Evolutionary conservation across 305 asterid genomes (phyloP), one percentile per base, ranked within the genome.

Genomic region (Fraxinus velutina): DNA sequence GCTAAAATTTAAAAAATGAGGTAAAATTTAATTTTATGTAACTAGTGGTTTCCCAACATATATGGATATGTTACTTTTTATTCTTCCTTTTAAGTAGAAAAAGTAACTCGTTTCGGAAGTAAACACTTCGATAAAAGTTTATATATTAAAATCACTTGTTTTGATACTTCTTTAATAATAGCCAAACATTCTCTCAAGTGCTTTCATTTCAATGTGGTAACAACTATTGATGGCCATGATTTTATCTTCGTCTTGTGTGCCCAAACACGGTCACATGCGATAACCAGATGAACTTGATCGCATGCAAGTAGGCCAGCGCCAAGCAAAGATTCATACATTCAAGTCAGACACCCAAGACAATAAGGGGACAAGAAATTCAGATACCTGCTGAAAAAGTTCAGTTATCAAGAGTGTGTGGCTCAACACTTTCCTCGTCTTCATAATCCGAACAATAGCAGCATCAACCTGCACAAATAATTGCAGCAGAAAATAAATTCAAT

Each of bases 361-460:
- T 12, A n/a, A 39, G 34, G 77, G 70, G 29, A 33, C 15, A 27
- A 52, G 13, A 66, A 19, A 24, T 30, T 73, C 42, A 37, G 27
- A 80, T 86, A 94, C 99, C 98, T 96, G 98, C 87, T 96, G 99
- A 83, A 94, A 94, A 82, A 96, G 98, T 88, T 96, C 99, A 6
- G 99, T 93, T 81, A 96, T 94, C 84, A 96, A 85, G 34, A 94
- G 93, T 1, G 98, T 96, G 88, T 96, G 99, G 82, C 98, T 95
- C 75, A 96, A 90, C 81, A 96, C 90, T 88, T 94, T 94, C 74
- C 99, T 90, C n/a, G 98, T 94, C 93, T 96, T 94, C 99, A 96
- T 96, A 81, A 94, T 93, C 86, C 99, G 92, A 78, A 96, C 99
- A 44, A 96, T 96, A 79, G 99, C 98, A 81, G 99, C 99, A 88